A percentile compares a stretch with the other conserved stretches of the same genome.
phyloP scores from a whole-genome alignment of 73 alveolate species.

The Paramecium tetraurelia region DNA sequence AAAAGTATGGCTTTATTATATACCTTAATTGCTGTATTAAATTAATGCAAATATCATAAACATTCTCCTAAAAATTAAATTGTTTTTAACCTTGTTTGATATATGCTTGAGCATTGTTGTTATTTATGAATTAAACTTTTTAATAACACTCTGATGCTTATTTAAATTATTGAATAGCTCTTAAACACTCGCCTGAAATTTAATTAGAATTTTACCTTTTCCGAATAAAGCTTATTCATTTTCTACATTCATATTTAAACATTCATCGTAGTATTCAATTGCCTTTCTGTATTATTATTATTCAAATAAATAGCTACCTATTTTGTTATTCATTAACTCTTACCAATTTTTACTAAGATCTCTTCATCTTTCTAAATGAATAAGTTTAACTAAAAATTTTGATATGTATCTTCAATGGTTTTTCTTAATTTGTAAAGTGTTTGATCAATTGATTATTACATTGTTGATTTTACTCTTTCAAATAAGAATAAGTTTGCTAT shows the following conservation, averaged over 20 bases:
- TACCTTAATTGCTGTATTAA: background rate
- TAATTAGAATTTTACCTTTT: background rate
- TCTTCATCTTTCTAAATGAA: too few relatives aligned
- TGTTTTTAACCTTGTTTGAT: background rate
- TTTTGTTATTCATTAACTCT: background rate
- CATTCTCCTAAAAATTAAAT: background rate
- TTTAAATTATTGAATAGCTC: too few relatives aligned
- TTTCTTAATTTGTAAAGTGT: too few relatives aligned
- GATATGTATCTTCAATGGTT: too few relatives aligned
- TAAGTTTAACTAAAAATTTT: too few relatives aligned
- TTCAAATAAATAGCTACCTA: background rate
- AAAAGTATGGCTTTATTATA: background rate
- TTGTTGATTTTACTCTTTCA: too few relatives aligned
- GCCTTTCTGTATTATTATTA: background rate
- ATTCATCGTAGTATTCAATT: background rate
- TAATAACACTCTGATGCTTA: background rate
- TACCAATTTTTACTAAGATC: too few relatives aligned
- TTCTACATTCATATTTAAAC: background rate
- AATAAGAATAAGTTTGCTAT: too few relatives aligned
- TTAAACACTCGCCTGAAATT: background rate
- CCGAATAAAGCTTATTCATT: background rate
- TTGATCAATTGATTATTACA: too few relatives aligned
- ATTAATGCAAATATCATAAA: too few relatives aligned
- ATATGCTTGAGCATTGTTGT: background rate
- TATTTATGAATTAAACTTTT: too few relatives aligned